Base-by-base conservation (phyloP, 768 basidiomycete species). In the Collybia nuda region DNA sequence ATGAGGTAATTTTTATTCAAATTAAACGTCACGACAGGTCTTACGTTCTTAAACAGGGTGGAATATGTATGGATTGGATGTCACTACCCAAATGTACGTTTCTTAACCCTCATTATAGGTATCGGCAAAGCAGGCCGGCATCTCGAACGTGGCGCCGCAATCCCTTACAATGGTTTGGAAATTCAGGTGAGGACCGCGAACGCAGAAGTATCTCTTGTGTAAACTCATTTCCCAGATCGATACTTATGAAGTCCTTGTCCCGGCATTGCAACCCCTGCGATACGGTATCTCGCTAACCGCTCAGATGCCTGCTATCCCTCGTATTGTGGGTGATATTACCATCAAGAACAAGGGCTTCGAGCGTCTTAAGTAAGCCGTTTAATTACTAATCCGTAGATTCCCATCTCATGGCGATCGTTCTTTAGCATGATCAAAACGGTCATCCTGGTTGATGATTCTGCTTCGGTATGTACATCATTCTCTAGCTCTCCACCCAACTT, bases 221-320 rank as follows among this genome's bases (percentile, higher is more conserved):
- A 24, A 35, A 14, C 22, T 5, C n/a, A 7, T 6, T 29, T 26
- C 36, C 7, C 36, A 62, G 61, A 51, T 55, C n/a, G 54, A 56
- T n/a, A 54, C 53, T 4, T 62, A 60, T 28, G 61, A 62, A 40
- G 61, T 62, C 18, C 52, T 62, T 8, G 58, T 62, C 2, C 54
- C 58, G 0, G 57, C 59, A 19, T 46, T 53, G 21, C 54, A 56
- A 22, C 59, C 58, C 21, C 17, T 55, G 40, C 59, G 48, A 15
- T 62, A 60, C 41, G 39, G 39, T 2, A 39, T 60, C 39, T 56
- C 55, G 12, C 55, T 54, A 18, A 43, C 26, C n/a, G 40, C 48
- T 15, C 39, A 26, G 11, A 47, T 57, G 7, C 43, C 56, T 1
- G 24, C 23, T n/a, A 61, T 61, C 36, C 60, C 52, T 23, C 57